Percentiles rank a stretch among this genome's conserved stretches.
Evolutionary conservation across 306 rosid genomes (phyloP).

Genomic region (Prunus mume): DNA sequence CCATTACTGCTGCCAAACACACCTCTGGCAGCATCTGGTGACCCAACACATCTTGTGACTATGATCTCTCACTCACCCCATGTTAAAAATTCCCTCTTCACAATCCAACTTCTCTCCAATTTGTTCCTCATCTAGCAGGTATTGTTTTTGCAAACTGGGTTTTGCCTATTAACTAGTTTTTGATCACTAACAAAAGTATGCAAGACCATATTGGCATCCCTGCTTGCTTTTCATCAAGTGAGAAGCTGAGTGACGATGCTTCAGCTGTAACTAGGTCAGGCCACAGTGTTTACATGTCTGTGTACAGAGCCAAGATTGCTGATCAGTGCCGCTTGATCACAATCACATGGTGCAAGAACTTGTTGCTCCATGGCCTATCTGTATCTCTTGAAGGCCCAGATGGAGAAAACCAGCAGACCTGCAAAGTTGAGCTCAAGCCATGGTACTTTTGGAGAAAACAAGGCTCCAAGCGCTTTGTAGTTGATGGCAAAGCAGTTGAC

Average conservation of each 20-base stretch:
- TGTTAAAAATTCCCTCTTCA: slow-evolving; percentile 19
- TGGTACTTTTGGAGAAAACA: slow-evolving; percentile 92
- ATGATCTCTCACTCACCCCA: slow-evolving; percentile 37
- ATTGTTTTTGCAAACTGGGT: neutral
- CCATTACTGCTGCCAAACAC: slow-evolving; percentile 50
- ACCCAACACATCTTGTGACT: slow-evolving; percentile 44
- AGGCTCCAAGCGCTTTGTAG: slow-evolving; percentile 61
- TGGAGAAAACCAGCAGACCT: slow-evolving; percentile 61
- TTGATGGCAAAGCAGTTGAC: slow-evolving; percentile 51
- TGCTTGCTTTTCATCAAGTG: slow-evolving; percentile 65
- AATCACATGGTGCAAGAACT: slow-evolving; percentile 76
- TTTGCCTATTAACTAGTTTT: neutral
- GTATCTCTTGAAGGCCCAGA: slow-evolving; percentile 63
- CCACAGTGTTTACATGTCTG: slow-evolving; percentile 70
- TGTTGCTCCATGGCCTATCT: slow-evolving; percentile 68
- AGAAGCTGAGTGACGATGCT: slow-evolving; percentile 42
- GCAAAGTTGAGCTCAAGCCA: slow-evolving; percentile 90
- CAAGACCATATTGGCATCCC: slow-evolving; percentile 76
- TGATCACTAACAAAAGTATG: slow-evolving; percentile 31
- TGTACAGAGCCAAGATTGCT: slow-evolving; percentile 65
- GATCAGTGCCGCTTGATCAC: slow-evolving; percentile 69
- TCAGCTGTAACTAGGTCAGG: slow-evolving; percentile 66
- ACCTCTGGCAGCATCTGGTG: slow-evolving; percentile 60
- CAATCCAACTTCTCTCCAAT: slow-evolving; percentile 20
- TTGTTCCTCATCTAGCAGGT: slow-evolving; percentile 5